These are phyloP conservation scores for Daldinia childiae DNA, from an alignment of 495 filamentous ascomycete species.

Conservation along the genomic window DNA sequence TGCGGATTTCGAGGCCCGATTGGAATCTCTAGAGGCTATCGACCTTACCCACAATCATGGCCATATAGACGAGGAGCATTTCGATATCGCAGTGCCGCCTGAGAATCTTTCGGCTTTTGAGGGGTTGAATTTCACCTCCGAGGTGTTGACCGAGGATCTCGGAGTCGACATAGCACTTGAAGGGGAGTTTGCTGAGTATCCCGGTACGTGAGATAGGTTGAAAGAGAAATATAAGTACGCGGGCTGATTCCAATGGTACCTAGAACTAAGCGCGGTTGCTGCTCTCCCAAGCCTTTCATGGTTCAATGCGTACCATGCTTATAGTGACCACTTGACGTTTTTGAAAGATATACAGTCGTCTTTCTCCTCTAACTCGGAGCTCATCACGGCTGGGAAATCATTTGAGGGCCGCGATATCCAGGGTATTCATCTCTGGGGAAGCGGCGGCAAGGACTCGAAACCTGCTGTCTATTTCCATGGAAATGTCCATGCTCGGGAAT, in stretches of 20 bases:
- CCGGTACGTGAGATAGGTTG: conserved; percentile 28
- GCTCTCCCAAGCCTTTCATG: conserved; percentile 53
- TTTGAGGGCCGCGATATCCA: conserved; percentile 61
- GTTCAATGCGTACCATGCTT: conserved; percentile 67
- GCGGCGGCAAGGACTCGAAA: conserved; percentile 61
- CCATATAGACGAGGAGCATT: conserved; percentile 39
- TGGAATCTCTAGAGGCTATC: conserved; percentile 46
- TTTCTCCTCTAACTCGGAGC: conserved; percentile 63
- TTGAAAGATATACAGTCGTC: conserved; percentile 59
- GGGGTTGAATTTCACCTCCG: conserved; percentile 46
- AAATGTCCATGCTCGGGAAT: conserved; percentile 72
- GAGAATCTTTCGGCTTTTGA: conserved; percentile 54
- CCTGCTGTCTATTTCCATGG: conserved; percentile 68
- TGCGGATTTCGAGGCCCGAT: conserved; percentile 43
- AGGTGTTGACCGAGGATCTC: conserved; percentile 58
- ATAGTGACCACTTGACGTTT: conserved; percentile 65
- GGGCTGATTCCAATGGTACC: background rate
- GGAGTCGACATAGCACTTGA: conserved; percentile 58
- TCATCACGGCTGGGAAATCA: conserved; percentile 64
- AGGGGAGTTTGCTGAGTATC: conserved; percentile 42
- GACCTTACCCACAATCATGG: conserved; percentile 48
- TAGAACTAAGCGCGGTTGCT: conserved; percentile 31
- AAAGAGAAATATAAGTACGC: background rate
- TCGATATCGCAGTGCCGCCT: conserved; percentile 56
- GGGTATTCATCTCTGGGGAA: conserved; percentile 70